phyloP scores from a whole-genome alignment of 2,329 filamentous ascomycete genomes.

The Ceratocystis smalleyi region DNA sequence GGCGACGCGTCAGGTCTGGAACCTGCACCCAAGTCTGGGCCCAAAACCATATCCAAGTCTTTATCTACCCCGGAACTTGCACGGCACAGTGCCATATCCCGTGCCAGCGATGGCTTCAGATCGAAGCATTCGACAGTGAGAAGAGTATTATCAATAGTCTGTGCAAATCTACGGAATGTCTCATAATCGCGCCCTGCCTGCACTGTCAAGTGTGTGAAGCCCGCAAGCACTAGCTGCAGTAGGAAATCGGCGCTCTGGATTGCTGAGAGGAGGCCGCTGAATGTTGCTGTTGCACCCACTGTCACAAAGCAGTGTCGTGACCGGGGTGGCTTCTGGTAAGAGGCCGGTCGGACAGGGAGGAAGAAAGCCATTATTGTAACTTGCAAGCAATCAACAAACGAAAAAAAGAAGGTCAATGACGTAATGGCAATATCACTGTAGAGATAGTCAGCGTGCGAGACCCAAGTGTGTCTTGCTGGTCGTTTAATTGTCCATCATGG shows the following conservation, averaged over 20 bases:
- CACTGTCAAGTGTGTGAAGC: conserved; percentile 57
- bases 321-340: conserved; percentile 7
- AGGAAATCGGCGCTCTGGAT: conserved; percentile 50
- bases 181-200: conserved; percentile 64
- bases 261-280: conserved; percentile 53
- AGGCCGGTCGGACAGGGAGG: conserved; percentile 16
- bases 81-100: conserved; percentile 14
- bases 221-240: conserved; percentile 36
- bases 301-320: conserved; percentile 58
- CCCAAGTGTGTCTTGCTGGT: too few relatives aligned
- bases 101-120: conserved; percentile 9
- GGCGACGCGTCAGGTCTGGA: conserved; percentile 24
- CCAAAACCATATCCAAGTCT: not conserved
- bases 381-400: not conserved
- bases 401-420: not conserved
- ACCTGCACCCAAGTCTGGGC: not conserved
- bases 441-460: not conserved
- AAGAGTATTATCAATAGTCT: conserved; percentile 19
- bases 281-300: conserved; percentile 79
- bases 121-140: conserved; percentile 22
- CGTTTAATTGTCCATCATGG: too few relatives aligned
- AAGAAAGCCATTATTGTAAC: conserved; percentile 11
- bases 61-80: not conserved
- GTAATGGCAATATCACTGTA: not conserved
- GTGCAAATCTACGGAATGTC: conserved; percentile 29